These are phyloP conservation scores for Fusarium xylarioides DNA, from an alignment of 2,329 filamentous ascomycete genomes.

Conservation along the genomic window DNA sequence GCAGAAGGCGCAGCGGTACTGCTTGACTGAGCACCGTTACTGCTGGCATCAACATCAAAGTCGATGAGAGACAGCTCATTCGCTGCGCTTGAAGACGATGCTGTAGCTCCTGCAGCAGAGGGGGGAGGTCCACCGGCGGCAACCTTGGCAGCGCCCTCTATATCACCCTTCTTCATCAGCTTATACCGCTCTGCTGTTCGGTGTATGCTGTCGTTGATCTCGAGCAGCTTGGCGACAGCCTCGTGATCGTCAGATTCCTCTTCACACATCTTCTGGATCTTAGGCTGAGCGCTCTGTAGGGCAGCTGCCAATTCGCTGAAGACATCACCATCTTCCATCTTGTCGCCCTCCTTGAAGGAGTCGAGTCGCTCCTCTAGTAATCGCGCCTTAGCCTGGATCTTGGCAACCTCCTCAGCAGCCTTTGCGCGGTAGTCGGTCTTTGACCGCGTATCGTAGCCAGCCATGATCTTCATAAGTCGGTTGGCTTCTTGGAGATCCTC, in stretches of 20 bases:
- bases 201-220: slow-evolving; percentile 99
- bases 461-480: slow-evolving; percentile 98
- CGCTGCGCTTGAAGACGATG: slow-evolving; percentile 47
- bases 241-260: slow-evolving; percentile 97
- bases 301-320: slow-evolving; percentile 88
- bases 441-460: slow-evolving; percentile 91
- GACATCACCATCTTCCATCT: slow-evolving; percentile 73
- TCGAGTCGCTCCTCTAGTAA: slow-evolving; percentile 93
- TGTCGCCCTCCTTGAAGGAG: slow-evolving; percentile 82
- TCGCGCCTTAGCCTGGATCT: slow-evolving; percentile 94
- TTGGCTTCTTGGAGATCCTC: slow-evolving; percentile 97
- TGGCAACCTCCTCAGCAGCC: slow-evolving; percentile 92
- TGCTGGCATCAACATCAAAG: slow-evolving; percentile 73
- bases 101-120: slow-evolving; percentile 70
- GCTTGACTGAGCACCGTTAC: slow-evolving; percentile 50
- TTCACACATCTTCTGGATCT: slow-evolving; percentile 99
- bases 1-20: slow-evolving; percentile 43
- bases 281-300: slow-evolving; percentile 92
- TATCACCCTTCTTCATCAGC: slow-evolving; percentile 92
- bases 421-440: slow-evolving; percentile 99
- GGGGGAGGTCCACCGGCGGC: slow-evolving; percentile 74
- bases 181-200: slow-evolving; percentile 95
- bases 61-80: slow-evolving; percentile 94
- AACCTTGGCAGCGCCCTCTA: slow-evolving; percentile 83
- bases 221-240: slow-evolving; percentile 91